Evolutionary conservation across 2,329 filamentous ascomycete genomes (phyloP).

Genomic region (Diaporthe sp.): DNA sequence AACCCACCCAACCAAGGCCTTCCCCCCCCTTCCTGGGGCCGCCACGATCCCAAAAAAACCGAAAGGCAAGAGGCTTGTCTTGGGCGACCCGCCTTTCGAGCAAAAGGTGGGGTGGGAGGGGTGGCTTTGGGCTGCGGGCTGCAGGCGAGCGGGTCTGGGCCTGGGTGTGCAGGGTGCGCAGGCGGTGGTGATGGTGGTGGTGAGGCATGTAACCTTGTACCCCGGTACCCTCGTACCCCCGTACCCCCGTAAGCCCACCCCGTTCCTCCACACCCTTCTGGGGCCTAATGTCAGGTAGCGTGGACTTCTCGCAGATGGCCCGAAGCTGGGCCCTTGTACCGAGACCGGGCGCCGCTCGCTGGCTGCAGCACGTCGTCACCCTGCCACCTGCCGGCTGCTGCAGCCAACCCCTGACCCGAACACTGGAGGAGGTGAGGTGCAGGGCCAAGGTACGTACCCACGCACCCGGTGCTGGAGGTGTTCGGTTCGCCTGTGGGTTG

Average conservation of each 20-base stretch:
- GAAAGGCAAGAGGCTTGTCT: slow-evolving; percentile 27
- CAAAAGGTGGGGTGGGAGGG: slow-evolving; percentile 27
- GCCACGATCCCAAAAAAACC: slow-evolving; percentile 26
- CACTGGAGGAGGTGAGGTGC: slow-evolving; percentile 21
- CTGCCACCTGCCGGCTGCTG: slow-evolving; percentile 27
- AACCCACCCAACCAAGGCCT: too few species aligned
- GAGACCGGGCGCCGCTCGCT: slow-evolving; percentile 2
- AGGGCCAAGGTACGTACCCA: slow-evolving; percentile 20
- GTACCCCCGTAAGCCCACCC: slow-evolving; percentile 3
- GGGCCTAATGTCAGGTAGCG: slow-evolving; percentile 22
- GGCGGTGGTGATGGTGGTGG: slow-evolving; percentile 11
- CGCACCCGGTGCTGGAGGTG: slow-evolving; percentile 15
- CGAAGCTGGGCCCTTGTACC: slow-evolving; percentile 28
- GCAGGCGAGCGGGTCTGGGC: slow-evolving; percentile 27
- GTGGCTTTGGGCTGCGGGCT: slow-evolving; percentile 29
- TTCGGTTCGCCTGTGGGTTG: slow-evolving; percentile 29
- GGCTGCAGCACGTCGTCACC: slow-evolving; percentile 28
- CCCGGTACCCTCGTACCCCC: neutral
- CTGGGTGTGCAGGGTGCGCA: slow-evolving; percentile 15
- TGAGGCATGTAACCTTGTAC: slow-evolving; percentile 18
- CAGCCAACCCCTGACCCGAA: slow-evolving; percentile 31
- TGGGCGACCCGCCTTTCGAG: slow-evolving; percentile 19
- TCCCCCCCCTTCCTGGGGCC: neutral
- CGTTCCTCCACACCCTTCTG: slow-evolving; percentile 10
- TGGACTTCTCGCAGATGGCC: slow-evolving; percentile 30